Evolutionary conservation across 805 yeast species (phyloP).

Genomic region (Zygosaccharomyces lentus): DNA sequence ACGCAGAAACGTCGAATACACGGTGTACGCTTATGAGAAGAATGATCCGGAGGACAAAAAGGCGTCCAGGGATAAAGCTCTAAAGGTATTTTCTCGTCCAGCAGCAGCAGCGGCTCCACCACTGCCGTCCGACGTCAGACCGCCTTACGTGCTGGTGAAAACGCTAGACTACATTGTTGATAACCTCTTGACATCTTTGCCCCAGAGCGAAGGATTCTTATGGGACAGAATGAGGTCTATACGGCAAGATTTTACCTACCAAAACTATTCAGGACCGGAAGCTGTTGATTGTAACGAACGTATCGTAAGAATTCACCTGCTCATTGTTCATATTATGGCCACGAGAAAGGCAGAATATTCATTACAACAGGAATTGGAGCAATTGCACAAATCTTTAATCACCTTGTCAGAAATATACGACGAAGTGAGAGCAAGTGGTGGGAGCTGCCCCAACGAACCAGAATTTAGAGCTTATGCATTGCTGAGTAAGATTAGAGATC

Average conservation of each 20-base stretch:
- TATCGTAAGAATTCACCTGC: constrained; percentile 82
- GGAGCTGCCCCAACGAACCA: constrained; percentile 75
- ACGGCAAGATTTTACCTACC: constrained; percentile 94
- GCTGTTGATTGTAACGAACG: constrained; percentile 89
- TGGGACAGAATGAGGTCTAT: constrained; percentile 98
- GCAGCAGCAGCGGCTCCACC: constrained; percentile 99
- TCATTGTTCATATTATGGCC: constrained; percentile 83
- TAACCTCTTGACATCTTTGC: constrained; percentile 58
- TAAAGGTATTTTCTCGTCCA: constrained; percentile 92
- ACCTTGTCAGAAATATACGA: constrained; percentile 83
- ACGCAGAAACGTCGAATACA: constrained; percentile 80
- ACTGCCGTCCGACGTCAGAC: constrained; percentile 93
- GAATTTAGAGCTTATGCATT: constrained; percentile 89
- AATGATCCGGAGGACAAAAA: constrained; percentile 51
- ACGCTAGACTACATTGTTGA: constrained; percentile 72
- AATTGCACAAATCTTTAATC: constrained; percentile 84
- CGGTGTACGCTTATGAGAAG: constrained; percentile 73
- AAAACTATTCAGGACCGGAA: constrained; percentile 88
- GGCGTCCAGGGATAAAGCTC: constrained; percentile 58
- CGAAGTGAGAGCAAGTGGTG: constrained; percentile 68
- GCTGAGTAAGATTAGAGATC: constrained; percentile 73
- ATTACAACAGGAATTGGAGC: constrained; percentile 93
- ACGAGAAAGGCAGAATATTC: constrained; percentile 68
- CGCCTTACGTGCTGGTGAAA: constrained; percentile 66
- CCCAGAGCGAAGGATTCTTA: constrained; percentile 81